Evolutionary conservation across 495 filamentous ascomycete genomes (phyloP), one percentile per base, ranked within the genome.

Genomic region (Annulohypoxylon nitens): DNA sequence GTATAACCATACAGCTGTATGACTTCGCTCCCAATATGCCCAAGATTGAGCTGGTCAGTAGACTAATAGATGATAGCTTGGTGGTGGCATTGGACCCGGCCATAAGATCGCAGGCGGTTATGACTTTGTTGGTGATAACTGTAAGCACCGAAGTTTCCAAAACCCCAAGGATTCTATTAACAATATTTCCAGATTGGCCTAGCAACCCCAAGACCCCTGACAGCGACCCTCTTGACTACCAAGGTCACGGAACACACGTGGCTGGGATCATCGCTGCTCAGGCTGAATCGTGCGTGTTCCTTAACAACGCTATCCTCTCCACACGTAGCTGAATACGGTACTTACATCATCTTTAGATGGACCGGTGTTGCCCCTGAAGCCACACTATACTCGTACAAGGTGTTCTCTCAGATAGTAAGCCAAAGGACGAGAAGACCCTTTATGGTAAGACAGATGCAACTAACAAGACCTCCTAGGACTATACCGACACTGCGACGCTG

Each of bases 281-380:
- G 41, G 73, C 77, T 2, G 75, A 71, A 20, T 43, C 45, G 57
- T 69, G 37, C 36, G 66, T 23, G 55, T 36, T 20, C 20, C 33
- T 30, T 43, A 4, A 4, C n/a, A 16, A 36, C 6, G 2, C 4
- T n/a, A 6, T 36, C 3, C 6, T 2, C 10, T 25, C 23, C 12
- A 1, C 4, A 0, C 14, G n/a, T 53, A 12, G 20, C 23, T 11
- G 48, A 53, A 23, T 14, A 12, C 12, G 26, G 12, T 1, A 33
- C 53, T 67, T 20, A 72, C 16, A 67, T 37, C 50, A 4, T 63
- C 12, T 67, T 64, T 47, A 70, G 76, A 36, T 85, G 85, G 64
- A 76, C 78, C 8, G 83, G 83, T 18, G 83, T 86, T 43, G 84
- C 83, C 9, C 84, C 83, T 4, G 80, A 83, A 64, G 83, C 81